phyloP scores from a whole-genome alignment of 768 basidiomycete genomes.

The Lactifluus piperatus region DNA sequence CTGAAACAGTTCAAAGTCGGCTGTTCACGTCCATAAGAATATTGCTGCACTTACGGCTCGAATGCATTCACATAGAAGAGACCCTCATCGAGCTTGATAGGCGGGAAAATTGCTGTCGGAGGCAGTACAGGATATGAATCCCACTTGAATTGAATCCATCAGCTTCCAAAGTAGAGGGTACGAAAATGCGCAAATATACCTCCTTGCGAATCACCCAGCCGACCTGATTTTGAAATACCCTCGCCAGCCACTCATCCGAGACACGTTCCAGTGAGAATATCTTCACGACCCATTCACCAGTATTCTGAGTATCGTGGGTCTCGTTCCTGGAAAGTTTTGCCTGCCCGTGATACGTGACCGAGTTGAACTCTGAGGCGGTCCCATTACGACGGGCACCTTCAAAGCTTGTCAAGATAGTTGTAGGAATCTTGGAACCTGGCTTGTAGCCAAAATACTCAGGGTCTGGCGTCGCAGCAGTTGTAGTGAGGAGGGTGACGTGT shows the following conservation, averaged over 20 bases:
- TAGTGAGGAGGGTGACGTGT: slow-evolving; percentile 85
- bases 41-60: slow-evolving; percentile 57
- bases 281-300: slow-evolving; percentile 65
- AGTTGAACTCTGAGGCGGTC: slow-evolving; percentile 74
- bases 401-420: slow-evolving; percentile 63
- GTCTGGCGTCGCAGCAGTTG: slow-evolving; percentile 51
- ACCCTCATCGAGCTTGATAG: slow-evolving; percentile 66
- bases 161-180: slow-evolving; percentile 6
- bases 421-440: slow-evolving; percentile 39
- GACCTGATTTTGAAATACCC: slow-evolving; percentile 56
- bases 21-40: not conserved
- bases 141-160: slow-evolving; percentile 42
- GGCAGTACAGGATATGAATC: slow-evolving; percentile 70
- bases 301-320: slow-evolving; percentile 14
- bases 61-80: slow-evolving; percentile 90
- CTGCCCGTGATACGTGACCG: slow-evolving; percentile 58
- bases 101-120: slow-evolving; percentile 60
- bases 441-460: slow-evolving; percentile 60
- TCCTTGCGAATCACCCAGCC: slow-evolving; percentile 81
- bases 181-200: slow-evolving; percentile 29
- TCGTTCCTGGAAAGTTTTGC: slow-evolving; percentile 33
- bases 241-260: slow-evolving; percentile 59
- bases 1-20: slow-evolving; percentile 28
- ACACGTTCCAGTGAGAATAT: slow-evolving; percentile 69
- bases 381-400: slow-evolving; percentile 48